Base-by-base conservation (phyloP, 176 grass and related monocot species). In the Eleusine indica region DNA sequence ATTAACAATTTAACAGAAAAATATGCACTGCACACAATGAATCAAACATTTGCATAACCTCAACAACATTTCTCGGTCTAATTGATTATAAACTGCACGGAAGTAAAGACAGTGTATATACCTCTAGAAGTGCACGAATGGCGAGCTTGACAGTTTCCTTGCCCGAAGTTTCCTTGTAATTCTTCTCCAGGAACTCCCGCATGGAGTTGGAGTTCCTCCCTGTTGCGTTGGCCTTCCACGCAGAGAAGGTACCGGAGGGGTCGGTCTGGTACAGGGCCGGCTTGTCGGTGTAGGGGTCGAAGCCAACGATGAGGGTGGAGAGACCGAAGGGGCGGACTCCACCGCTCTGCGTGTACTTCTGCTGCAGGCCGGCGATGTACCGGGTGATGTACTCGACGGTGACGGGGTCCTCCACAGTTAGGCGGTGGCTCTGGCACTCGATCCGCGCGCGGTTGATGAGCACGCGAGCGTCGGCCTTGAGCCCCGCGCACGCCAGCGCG, bases 371-470 rank as follows among this genome's bases (percentile, higher is more conserved):
- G 11, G 96, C 96, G 89, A 98, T 95, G 91, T 95, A 95, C 68
- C 96, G 93, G 0, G 96, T 95, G 73, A 98, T 95, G 82, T 98
- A 98, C 89, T 95, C 96, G 57, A 98, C 96, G 72, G 93, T 98
- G 78, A 95, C 93, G 28, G 96, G 87, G 68, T 98, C 96, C 85
- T 95, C 90, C 49, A 93, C 89, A 41, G 96, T 98, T 74, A 98
- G 91, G 1, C 96, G 91, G 80, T 98, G 96, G 87, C 91, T 93
- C 92, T 98, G 93, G 89, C 93, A 98, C 93, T 98, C 93, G n/a
- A 95, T 83, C 63, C 95, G 90, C 12, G 95, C 92, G 16, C 88
- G 90, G 88, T 97, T 97, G 72, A 97, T 97, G 63, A 97, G 90
- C 19, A 98, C 91, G 11, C 96, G 88, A 10, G 96, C 96, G 83